phyloP scores from a whole-genome alignment of 805 yeast species.

The Kodamaea kakaduensis region DNA sequence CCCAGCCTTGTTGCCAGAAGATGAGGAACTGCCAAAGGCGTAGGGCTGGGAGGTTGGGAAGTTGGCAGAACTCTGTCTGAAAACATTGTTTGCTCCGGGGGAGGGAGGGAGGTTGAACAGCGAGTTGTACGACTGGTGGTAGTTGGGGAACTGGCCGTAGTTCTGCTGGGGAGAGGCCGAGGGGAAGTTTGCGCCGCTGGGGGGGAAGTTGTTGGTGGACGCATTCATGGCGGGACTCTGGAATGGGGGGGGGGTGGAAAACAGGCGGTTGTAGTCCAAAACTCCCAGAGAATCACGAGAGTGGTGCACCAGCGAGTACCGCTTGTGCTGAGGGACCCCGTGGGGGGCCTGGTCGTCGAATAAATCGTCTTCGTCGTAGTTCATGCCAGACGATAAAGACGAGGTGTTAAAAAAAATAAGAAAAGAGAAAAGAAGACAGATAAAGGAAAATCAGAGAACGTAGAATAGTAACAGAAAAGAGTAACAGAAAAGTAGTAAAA shows the following conservation, averaged over 20 bases:
- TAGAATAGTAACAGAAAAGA: not conserved
- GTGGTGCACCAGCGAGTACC: constrained; percentile 10
- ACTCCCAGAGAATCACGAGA: constrained; percentile 6
- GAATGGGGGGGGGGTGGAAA: constrained; percentile 3
- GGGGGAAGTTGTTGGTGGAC: constrained; percentile 1
- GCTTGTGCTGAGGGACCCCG: constrained; percentile 3
- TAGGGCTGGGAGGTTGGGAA: constrained; percentile 7
- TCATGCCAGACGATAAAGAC: too few relatives aligned
- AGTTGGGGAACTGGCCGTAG: too few relatives aligned
- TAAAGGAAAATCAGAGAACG: not conserved
- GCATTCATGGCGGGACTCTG: not conserved
- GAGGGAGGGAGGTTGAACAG: not conserved
- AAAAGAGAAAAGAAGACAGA: not conserved
- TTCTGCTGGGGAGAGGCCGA: not conserved
- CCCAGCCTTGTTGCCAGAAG: not conserved
- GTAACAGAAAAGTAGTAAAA: not conserved
- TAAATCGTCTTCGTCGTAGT: constrained; percentile 12
- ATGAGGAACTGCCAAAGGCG: constrained; percentile 1
- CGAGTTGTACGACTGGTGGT: not conserved
- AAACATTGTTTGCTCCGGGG: too few relatives aligned
- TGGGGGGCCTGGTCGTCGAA: constrained; percentile 8
- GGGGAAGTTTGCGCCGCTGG: not conserved
- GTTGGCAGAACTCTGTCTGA: too few relatives aligned
- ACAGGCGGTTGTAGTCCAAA: constrained; percentile 1
- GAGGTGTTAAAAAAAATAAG: not conserved